Base-by-base conservation (phyloP, 2,329 filamentous ascomycete species). In the Ceratocystis alfenasii region DNA sequence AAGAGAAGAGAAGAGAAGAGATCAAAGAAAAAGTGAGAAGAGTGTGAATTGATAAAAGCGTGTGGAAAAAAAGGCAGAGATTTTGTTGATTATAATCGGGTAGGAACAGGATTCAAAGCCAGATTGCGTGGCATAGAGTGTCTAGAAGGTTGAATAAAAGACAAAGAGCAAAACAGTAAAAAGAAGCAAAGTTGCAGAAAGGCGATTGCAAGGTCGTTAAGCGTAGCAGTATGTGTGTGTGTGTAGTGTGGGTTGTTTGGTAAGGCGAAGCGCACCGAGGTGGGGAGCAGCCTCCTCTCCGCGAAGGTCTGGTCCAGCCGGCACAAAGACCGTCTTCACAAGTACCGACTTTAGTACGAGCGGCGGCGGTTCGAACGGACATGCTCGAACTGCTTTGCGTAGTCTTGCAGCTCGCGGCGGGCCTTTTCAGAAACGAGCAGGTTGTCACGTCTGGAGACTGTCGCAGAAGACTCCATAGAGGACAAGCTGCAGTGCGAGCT, bases 341-440 rank as follows among this genome's bases (percentile, higher is more conserved):
- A 50, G 36, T 70, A 69, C 70, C 68, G 22, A 53, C 65, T 68
- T 73, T 80, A 84, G 72, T 80, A 78, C 36, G 82, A 81, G 77
- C 85, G 76, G 72, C 82, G 77, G 70, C 82, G 80, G 71, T 83
- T 81, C 65, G 79, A 73, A 68, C 89, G 83, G 67, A 88, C 86
- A 70, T 91, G 88, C 75, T 96, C 92, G 74, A 96, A 96, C 1
- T 88, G 90, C 73, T 87, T 89, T 70, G 89, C 89, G 75, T 96
- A 96, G 70, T 88, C 87, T 73, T 87, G 85, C 45, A 96, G 83
- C 74, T 95, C 90, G 75, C 84, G 86, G 71, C 85, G 85, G 33
- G 89, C 87, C 75, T 88, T 87, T 69, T 89, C 86, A 2, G 90
- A 91, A 69, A 95, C 79, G 61, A 82, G 79, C 55, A 74, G 75